These are phyloP conservation scores for Boechera retrofracta DNA, from an alignment of 345 rosid genomes.

Conservation along the genomic window DNA sequence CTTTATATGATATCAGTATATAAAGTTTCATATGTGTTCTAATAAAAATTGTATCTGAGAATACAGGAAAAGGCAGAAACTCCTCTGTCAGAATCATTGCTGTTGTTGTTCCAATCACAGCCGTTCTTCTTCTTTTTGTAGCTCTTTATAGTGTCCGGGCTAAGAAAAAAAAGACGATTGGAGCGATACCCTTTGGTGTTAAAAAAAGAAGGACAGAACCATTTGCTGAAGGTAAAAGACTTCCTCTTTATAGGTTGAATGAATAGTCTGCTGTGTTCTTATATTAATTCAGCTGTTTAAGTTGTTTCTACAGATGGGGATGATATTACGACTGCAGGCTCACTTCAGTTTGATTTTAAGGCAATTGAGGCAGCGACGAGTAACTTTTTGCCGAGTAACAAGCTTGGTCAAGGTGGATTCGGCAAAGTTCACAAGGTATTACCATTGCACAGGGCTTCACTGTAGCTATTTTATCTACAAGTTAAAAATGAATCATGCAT, in stretches of 20 bases:
- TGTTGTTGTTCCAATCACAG: conserved; percentile 43
- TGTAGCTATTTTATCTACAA: neutral
- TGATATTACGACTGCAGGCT: conserved; percentile 47
- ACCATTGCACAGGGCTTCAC: neutral
- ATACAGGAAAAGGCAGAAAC: conserved; percentile 38
- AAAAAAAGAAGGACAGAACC: neutral
- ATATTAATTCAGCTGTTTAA: too few relatives aligned
- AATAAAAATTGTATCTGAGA: neutral
- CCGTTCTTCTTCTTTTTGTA: conserved; percentile 20
- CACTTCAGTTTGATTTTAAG: conserved; percentile 52
- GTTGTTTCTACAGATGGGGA: neutral
- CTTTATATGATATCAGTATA: too few relatives aligned
- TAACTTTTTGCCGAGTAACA: conserved; percentile 48
- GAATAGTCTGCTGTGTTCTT: too few relatives aligned
- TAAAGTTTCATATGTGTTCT: neutral
- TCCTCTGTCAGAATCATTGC: conserved; percentile 39
- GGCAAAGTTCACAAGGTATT: conserved; percentile 66
- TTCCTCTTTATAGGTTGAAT: too few relatives aligned
- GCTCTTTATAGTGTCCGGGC: conserved; percentile 32
- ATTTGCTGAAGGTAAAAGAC: conserved; percentile 32
- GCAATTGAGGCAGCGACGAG: conserved; percentile 53
- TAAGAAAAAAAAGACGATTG: conserved; percentile 30
- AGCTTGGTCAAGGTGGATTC: conserved; percentile 74
- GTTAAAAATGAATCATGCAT: neutral
- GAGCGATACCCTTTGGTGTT: too few relatives aligned